Evolutionary conservation across 768 basidiomycete species (phyloP).

Genomic region (Tylopilus sp.): DNA sequence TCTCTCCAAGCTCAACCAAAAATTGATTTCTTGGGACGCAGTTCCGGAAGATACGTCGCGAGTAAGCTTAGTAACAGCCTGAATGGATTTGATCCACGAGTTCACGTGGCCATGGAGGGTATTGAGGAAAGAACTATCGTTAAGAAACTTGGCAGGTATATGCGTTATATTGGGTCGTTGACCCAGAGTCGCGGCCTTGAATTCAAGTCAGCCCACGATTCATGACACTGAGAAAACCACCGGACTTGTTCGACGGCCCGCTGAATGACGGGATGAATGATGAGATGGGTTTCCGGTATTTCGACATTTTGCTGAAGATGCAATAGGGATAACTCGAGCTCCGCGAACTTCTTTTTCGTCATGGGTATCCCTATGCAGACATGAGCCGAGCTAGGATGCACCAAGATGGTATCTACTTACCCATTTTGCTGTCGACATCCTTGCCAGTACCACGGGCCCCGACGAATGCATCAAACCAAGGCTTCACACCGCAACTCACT

Average conservation of each 20-base stretch:
- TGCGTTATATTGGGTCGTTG: slow-evolving; percentile 72
- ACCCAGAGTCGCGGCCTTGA: slow-evolving; percentile 45
- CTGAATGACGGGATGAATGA: slow-evolving; percentile 88
- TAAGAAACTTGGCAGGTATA: slow-evolving; percentile 69
- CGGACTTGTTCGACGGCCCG: slow-evolving; percentile 75
- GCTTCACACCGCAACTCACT: slow-evolving; percentile 93
- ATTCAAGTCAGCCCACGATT: slow-evolving; percentile 22
- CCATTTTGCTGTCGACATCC: slow-evolving; percentile 81
- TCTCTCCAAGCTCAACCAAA: slow-evolving; percentile 94
- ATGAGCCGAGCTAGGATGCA: slow-evolving; percentile 3
- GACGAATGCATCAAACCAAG: slow-evolving; percentile 98
- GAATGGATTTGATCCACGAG: slow-evolving; percentile 97
- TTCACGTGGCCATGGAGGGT: slow-evolving; percentile 92
- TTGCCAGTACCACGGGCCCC: slow-evolving; percentile 75
- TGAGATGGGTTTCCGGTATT: slow-evolving; percentile 92
- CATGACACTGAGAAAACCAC: slow-evolving; percentile 22
- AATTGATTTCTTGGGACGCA: slow-evolving; percentile 98
- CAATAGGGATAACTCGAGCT: slow-evolving; percentile 88
- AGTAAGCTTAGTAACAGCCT: slow-evolving; percentile 92
- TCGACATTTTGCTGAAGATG: slow-evolving; percentile 99
- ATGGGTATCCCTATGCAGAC: slow-evolving; percentile 73
- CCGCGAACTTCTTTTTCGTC: slow-evolving; percentile 99
- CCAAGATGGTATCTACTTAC: slow-evolving; percentile 34
- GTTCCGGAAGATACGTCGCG: slow-evolving; percentile 93
- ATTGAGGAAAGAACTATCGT: slow-evolving; percentile 91